Percentiles rank a stretch among this genome's conserved stretches.
Conservation (phyloP, 2,329 filamentous ascomycete species). For the Penicillium sp. region DNA sequence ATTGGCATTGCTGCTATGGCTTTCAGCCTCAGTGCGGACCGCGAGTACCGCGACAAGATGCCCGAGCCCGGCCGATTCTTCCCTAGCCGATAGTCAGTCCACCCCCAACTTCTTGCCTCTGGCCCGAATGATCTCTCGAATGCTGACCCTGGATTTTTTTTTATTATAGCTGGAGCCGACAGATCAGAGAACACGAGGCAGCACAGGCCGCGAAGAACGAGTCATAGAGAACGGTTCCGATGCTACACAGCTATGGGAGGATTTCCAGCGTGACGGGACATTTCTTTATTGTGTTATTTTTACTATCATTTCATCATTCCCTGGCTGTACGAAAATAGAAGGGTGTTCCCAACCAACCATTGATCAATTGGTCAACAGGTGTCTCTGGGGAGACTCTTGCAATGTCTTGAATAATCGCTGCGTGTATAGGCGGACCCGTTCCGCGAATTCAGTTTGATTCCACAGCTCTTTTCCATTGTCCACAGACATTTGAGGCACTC, state of each 20-base stretch:
- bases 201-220: constrained; percentile 46
- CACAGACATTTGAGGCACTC: constrained; percentile 60
- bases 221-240: constrained; percentile 29
- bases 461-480: constrained; percentile 40
- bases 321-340: constrained; percentile 42
- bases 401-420: constrained; percentile 41
- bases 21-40: constrained; percentile 72
- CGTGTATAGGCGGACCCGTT: constrained; percentile 47
- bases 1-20: constrained; percentile 66
- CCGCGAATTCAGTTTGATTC: constrained; percentile 47
- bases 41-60: constrained; percentile 72
- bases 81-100: constrained; percentile 76
- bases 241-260: constrained; percentile 22
- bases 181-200: constrained; percentile 68
- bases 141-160: constrained; percentile 19
- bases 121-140: not conserved
- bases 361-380: constrained; percentile 38
- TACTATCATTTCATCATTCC: constrained; percentile 34
- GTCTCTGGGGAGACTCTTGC: constrained; percentile 39
- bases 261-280: constrained; percentile 25
- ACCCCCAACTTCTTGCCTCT: not conserved
- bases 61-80: constrained; percentile 76
- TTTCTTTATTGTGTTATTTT: constrained; percentile 25
- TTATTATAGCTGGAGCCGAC: constrained; percentile 64
- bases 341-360: constrained; percentile 32